Evolutionary conservation across 768 basidiomycete genomes (phyloP).

Genomic region (Lactarius tabidus): DNA sequence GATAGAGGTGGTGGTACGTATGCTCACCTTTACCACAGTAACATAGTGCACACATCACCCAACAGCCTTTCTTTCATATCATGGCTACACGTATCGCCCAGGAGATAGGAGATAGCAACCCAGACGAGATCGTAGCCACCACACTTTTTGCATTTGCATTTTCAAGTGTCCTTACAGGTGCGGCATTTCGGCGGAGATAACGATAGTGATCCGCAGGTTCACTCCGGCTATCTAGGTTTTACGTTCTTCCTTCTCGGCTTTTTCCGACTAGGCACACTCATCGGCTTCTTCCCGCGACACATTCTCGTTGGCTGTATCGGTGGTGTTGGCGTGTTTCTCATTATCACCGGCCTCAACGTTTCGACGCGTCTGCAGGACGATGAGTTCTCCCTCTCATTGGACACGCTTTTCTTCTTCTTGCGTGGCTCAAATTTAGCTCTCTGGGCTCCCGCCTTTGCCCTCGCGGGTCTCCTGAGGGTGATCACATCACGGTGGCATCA

Average conservation of each 20-base stretch:
- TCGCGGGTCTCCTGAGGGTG: conserved; percentile 73
- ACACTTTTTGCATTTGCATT: conserved; percentile 87
- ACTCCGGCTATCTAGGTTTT: conserved; percentile 43
- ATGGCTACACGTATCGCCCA: conserved; percentile 71
- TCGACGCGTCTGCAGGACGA: conserved; percentile 78
- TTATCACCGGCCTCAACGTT: conserved; percentile 86
- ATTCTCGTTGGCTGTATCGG: conserved; percentile 97
- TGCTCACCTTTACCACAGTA: not conserved
- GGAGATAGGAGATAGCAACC: conserved; percentile 66
- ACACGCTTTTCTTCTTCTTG: conserved; percentile 65
- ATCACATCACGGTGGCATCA: conserved; percentile 80
- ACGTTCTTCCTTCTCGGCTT: conserved; percentile 85
- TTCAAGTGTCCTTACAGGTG: conserved; percentile 83
- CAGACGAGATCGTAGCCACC: conserved; percentile 78
- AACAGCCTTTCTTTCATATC: conserved; percentile 92
- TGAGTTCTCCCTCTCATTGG: conserved; percentile 63
- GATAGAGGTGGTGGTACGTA: conserved; percentile 88
- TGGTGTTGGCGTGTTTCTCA: conserved; percentile 91
- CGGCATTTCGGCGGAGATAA: conserved; percentile 21
- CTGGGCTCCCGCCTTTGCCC: conserved; percentile 74
- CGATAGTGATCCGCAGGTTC: conserved; percentile 11
- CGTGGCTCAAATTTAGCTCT: conserved; percentile 58
- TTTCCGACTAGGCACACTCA: conserved; percentile 75
- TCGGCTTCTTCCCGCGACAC: conserved; percentile 95
- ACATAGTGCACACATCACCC: not conserved